Conservation (phyloP, 169 alveolate genomes). For the Neospora caninum region DNA sequence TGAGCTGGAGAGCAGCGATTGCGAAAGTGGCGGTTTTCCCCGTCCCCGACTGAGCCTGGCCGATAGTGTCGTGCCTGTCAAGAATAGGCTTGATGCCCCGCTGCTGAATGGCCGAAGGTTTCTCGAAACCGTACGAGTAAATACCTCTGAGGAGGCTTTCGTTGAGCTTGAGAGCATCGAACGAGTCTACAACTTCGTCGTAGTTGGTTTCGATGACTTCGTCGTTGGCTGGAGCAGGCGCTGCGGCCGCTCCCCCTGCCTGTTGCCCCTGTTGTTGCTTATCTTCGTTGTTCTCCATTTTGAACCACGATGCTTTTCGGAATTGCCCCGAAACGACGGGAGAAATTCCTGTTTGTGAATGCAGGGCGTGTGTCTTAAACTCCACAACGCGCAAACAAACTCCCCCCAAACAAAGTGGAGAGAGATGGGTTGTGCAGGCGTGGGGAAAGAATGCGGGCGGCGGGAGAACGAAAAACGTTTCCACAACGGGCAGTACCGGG, state of each 20-base stretch:
- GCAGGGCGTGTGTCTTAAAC: background rate
- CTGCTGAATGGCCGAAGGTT: conserved; percentile 98
- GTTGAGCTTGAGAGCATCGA: conserved; percentile 94
- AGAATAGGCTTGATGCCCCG: conserved; percentile 99
- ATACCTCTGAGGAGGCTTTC: conserved; percentile 96
- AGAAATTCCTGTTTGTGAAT: background rate
- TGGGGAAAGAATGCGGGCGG: background rate
- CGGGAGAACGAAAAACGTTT: background rate
- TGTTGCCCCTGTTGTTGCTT: conserved; percentile 26
- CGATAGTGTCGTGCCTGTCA: conserved; percentile 97
- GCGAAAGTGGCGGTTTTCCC: conserved; percentile 99
- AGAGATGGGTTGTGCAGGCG: background rate
- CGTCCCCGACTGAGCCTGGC: conserved; percentile 99
- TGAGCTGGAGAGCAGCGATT: conserved; percentile 92
- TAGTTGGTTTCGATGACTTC: conserved; percentile 90
- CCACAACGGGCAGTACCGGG: background rate
- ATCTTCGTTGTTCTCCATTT: conserved; percentile 29
- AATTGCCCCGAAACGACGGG: background rate
- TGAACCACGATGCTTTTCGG: background rate
- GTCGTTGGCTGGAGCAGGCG: conserved; percentile 49
- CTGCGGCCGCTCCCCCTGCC: background rate
- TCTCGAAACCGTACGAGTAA: conserved; percentile 98
- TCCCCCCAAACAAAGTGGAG: background rate
- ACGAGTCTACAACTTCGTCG: conserved; percentile 95
- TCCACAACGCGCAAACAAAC: background rate